These are phyloP conservation scores for Falciphora oryzae DNA, from an alignment of 2,329 filamentous ascomycete species.

Conservation along the genomic window DNA sequence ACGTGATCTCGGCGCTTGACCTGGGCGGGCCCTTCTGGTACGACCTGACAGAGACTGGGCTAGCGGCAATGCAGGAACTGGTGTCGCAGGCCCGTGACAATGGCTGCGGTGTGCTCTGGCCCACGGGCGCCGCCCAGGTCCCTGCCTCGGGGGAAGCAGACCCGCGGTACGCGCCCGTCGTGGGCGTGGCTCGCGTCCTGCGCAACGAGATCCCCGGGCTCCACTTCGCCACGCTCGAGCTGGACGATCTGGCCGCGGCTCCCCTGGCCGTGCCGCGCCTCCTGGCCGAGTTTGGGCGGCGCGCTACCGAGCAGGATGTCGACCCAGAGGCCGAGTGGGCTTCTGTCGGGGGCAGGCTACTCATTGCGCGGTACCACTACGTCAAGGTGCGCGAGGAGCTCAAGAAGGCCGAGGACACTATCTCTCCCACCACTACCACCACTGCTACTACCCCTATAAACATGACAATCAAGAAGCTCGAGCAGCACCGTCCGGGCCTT, in stretches of 20 bases:
- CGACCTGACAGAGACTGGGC: background rate
- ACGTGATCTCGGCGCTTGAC: background rate
- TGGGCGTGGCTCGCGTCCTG: background rate
- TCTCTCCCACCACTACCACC: background rate
- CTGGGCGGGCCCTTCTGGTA: constrained; percentile 1
- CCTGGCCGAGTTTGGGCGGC: background rate
- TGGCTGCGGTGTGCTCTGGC: background rate
- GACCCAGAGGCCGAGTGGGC: background rate
- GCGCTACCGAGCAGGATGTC: background rate
- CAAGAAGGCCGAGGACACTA: background rate
- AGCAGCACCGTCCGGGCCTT: constrained; percentile 1
- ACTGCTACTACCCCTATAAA: background rate
- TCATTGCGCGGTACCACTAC: constrained; percentile 4
- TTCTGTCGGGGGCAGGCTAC: background rate
- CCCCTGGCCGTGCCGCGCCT: background rate
- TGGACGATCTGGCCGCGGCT: constrained; percentile 3
- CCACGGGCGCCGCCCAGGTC: background rate
- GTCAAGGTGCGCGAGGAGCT: constrained; percentile 4
- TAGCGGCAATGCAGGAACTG: background rate
- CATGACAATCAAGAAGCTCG: background rate
- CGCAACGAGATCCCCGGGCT: constrained; percentile 3
- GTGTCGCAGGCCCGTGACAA: background rate
- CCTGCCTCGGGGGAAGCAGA: background rate
- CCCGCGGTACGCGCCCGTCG: background rate
- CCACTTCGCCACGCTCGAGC: constrained; percentile 4